These are phyloP conservation scores for Cyclotella distinguenda DNA, from an alignment of 108 stramenopile genomes.

Conservation along the genomic window DNA sequence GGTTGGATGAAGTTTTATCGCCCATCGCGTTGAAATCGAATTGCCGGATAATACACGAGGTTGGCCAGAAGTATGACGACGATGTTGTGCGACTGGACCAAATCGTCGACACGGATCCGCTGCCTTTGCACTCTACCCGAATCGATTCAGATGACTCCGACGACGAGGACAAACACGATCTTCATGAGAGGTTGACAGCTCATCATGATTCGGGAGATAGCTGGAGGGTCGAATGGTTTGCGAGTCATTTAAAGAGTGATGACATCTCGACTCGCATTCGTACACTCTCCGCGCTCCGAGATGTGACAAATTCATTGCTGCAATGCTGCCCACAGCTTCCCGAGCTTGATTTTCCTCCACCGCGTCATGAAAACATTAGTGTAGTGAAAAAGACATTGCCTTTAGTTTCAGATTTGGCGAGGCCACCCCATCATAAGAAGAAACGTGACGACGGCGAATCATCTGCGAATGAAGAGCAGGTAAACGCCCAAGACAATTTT, in stretches of 20 bases:
- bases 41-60: too few species aligned
- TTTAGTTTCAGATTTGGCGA: conserved; percentile 50
- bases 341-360: conserved; percentile 40
- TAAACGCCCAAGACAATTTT: not conserved
- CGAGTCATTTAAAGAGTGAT: conserved; percentile 23
- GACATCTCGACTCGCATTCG: conserved; percentile 18
- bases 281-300: conserved; percentile 26
- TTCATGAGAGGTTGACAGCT: not conserved
- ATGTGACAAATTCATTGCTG: conserved; percentile 20
- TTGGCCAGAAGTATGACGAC: too few species aligned
- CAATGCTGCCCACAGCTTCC: conserved; percentile 10
- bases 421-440: not conserved
- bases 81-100: not conserved
- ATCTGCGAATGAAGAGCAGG: not conserved
- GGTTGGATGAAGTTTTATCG: too few species aligned
- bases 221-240: conserved; percentile 38
- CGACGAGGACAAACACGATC: conserved; percentile 24
- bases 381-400: conserved; percentile 19
- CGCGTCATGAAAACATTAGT: conserved; percentile 29
- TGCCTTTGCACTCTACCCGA: not conserved
- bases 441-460: too few species aligned
- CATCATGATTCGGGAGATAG: conserved; percentile 4
- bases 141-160: conserved; percentile 46
- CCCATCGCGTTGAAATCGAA: too few species aligned
- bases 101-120: not conserved